Percentiles rank a stretch among this genome's conserved stretches.
Conservation (phyloP, 306 rosid genomes). For the Neltuma alba region DNA sequence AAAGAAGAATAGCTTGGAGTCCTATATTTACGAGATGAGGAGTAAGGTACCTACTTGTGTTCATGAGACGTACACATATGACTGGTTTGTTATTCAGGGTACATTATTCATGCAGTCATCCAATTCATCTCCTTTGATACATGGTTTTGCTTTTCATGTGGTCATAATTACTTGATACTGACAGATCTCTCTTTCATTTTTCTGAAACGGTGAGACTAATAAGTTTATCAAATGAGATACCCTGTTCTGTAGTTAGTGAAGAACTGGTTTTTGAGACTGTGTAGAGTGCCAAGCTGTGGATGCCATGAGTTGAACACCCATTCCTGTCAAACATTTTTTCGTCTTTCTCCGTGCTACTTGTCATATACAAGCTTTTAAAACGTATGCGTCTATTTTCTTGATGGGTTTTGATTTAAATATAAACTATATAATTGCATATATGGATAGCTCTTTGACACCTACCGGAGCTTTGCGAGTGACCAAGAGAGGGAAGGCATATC, state of each 20-base stretch:
- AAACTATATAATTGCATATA: slow-evolving; percentile 30
- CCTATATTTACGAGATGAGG: slow-evolving; percentile 93
- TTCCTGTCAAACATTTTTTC: slow-evolving; percentile 7
- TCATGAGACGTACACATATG: slow-evolving; percentile 13
- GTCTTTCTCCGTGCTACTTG: not conserved
- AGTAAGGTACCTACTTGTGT: slow-evolving; percentile 73
- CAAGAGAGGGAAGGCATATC: slow-evolving; percentile 86
- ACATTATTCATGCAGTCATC: slow-evolving; percentile 27
- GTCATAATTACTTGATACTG: not conserved
- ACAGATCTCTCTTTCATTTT: not conserved
- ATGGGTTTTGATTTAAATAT: slow-evolving; percentile 32
- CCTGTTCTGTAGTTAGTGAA: slow-evolving; percentile 16
- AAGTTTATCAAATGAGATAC: slow-evolving; percentile 7
- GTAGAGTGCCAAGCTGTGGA: not conserved
- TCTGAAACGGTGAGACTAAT: not conserved
- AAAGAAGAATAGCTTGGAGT: slow-evolving; percentile 88
- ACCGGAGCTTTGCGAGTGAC: slow-evolving; percentile 80
- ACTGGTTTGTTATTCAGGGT: slow-evolving; percentile 32
- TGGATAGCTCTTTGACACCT: slow-evolving; percentile 78
- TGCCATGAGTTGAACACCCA: slow-evolving; percentile 14
- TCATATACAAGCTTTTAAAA: slow-evolving; percentile 22
- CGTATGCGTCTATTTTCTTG: slow-evolving; percentile 20
- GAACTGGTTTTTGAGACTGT: slow-evolving; percentile 17
- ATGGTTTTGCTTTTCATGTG: not conserved
- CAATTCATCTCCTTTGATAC: slow-evolving; percentile 8